phyloP scores from a whole-genome alignment of 352 stramenopile species.

The Discostella stelligera region DNA sequence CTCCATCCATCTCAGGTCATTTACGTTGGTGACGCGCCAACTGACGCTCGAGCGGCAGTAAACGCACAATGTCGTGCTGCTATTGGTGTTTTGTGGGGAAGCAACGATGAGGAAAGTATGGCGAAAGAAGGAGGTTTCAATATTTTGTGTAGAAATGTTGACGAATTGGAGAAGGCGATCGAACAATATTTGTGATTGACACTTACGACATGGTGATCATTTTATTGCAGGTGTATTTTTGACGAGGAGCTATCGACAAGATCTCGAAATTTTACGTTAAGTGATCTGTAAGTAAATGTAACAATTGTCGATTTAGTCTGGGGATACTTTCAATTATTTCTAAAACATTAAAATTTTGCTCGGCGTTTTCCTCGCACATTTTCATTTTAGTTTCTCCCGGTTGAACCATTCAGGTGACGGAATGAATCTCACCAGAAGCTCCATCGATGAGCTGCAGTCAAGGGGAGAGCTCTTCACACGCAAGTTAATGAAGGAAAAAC shows the following conservation, averaged over 20 bases:
- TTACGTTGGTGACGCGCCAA: conserved; percentile 81
- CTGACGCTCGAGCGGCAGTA: conserved; percentile 73
- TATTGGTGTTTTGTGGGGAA: conserved; percentile 77
- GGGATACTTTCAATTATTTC: no score
- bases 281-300: no score
- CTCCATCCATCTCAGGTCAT: conserved; percentile 63
- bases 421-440: conserved; percentile 34
- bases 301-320: no score
- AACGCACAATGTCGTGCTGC: conserved; percentile 59
- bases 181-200: conserved; percentile 38
- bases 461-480: conserved; percentile 54
- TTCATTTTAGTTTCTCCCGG: background rate
- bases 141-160: conserved; percentile 52
- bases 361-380: no score
- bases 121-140: conserved; percentile 61
- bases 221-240: background rate
- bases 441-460: conserved; percentile 48
- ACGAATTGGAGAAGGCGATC: conserved; percentile 54
- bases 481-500: conserved; percentile 57
- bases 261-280: no score
- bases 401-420: background rate
- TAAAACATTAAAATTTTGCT: no score
- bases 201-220: background rate
- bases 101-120: conserved; percentile 64
- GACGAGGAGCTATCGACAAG: background rate